Conservation (phyloP, 2,329 filamentous ascomycete genomes). For the Ophiocordyceps polyrhachis-furcata region DNA sequence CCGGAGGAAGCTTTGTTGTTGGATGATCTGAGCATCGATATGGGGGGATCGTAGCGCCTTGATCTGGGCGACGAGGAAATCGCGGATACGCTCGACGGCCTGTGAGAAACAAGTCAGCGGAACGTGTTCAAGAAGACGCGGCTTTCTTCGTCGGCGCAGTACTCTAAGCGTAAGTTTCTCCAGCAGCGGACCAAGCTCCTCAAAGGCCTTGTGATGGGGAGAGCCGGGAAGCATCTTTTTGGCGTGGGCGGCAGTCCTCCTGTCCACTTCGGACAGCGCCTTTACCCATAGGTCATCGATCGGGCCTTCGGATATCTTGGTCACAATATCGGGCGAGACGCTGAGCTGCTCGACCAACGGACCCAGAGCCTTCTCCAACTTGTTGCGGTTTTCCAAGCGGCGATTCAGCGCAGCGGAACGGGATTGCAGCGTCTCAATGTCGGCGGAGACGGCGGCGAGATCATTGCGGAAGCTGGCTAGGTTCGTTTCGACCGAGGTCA, state of each 20-base stretch:
- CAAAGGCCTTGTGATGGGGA: slow-evolving; percentile 51
- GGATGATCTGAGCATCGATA: slow-evolving; percentile 93
- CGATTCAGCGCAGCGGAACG: slow-evolving; percentile 69
- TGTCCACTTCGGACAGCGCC: slow-evolving; percentile 67
- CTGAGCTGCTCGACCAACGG: slow-evolving; percentile 85
- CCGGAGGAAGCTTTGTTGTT: slow-evolving; percentile 75
- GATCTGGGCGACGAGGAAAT: slow-evolving; percentile 87
- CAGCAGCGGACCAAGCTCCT: slow-evolving; percentile 70
- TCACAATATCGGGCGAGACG: slow-evolving; percentile 66
- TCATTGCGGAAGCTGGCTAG: slow-evolving; percentile 87
- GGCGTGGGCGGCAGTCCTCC: slow-evolving; percentile 53
- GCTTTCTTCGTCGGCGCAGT: slow-evolving; percentile 1
- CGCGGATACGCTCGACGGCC: slow-evolving; percentile 85
- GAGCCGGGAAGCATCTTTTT: slow-evolving; percentile 38
- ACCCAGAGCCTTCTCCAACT: slow-evolving; percentile 72
- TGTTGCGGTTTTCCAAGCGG: slow-evolving; percentile 71
- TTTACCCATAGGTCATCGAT: slow-evolving; percentile 84
- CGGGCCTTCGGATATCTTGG: slow-evolving; percentile 69
- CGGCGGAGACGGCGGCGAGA: slow-evolving; percentile 75
- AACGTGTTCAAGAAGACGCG: not conserved
- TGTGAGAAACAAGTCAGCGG: slow-evolving; percentile 11
- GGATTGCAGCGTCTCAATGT: slow-evolving; percentile 84
- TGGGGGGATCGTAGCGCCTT: slow-evolving; percentile 86
- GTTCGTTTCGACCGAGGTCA: slow-evolving; percentile 84
- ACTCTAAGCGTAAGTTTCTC: slow-evolving; percentile 71